Conservation (phyloP, 805 yeast genomes). For the Candida argentea region DNA sequence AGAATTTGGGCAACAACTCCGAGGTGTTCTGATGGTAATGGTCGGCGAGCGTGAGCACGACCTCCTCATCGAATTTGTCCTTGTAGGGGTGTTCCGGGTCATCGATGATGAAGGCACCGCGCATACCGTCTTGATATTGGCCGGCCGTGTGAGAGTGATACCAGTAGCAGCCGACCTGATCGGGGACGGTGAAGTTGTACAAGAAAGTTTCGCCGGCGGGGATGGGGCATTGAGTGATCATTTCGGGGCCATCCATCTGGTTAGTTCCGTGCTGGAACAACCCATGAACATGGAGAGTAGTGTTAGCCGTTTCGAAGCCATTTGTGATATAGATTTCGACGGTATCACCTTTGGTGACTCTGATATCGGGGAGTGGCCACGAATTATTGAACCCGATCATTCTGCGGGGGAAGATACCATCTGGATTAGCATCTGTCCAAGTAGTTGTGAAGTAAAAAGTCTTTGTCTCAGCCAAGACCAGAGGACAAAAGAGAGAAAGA, state of each 20-base stretch:
- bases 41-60: slow-evolving; percentile 58
- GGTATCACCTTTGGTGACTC: slow-evolving; percentile 72
- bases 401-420: slow-evolving; percentile 43
- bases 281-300: slow-evolving; percentile 91
- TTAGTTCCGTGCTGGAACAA: slow-evolving; percentile 67
- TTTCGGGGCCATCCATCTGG: slow-evolving; percentile 87
- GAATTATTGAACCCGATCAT: slow-evolving; percentile 60
- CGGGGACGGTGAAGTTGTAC: slow-evolving; percentile 81
- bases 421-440: slow-evolving; percentile 62
- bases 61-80: slow-evolving; percentile 80
- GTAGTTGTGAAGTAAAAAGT: slow-evolving; percentile 55
- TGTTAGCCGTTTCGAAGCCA: slow-evolving; percentile 57
- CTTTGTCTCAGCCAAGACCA: slow-evolving; percentile 40
- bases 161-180: slow-evolving; percentile 91
- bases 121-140: slow-evolving; percentile 91
- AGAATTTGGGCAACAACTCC: slow-evolving; percentile 44
- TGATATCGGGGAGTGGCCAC: slow-evolving; percentile 85
- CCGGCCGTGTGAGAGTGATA: slow-evolving; percentile 90
- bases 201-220: slow-evolving; percentile 64
- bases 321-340: slow-evolving; percentile 65
- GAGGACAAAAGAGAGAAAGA: no score
- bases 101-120: slow-evolving; percentile 69
- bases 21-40: slow-evolving; percentile 73
- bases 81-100: slow-evolving; percentile 58
- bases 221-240: slow-evolving; percentile 85